Percentiles rank a stretch among this genome's conserved stretches.
Conservation (phyloP, 139 green algal genomes). For the Nannochloris sp. region DNA sequence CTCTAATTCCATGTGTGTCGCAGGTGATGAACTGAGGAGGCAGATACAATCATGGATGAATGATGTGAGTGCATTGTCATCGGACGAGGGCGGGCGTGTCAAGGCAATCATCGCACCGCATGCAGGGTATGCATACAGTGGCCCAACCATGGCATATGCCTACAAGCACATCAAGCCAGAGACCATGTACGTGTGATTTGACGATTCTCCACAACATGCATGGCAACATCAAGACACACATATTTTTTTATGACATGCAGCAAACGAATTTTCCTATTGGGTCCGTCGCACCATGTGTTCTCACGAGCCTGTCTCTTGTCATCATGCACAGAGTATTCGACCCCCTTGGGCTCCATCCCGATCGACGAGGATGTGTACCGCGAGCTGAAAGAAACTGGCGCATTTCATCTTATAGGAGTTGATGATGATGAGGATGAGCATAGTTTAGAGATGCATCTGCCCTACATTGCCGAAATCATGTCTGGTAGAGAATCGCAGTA, state of each 20-base stretch:
- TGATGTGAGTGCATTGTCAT: background rate
- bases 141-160: conserved; percentile 71
- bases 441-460: conserved; percentile 89
- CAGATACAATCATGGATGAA: background rate
- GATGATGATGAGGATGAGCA: conserved; percentile 89
- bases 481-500: conserved; percentile 27
- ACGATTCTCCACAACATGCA: background rate
- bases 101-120: conserved; percentile 66
- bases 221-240: background rate
- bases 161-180: conserved; percentile 63
- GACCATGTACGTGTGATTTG: conserved; percentile 47
- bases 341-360: conserved; percentile 68
- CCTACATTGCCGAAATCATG: conserved; percentile 70
- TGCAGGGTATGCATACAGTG: conserved; percentile 77
- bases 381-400: conserved; percentile 57
- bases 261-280: conserved; percentile 73
- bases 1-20: too few species aligned
- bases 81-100: conserved; percentile 10
- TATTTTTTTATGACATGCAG: conserved; percentile 25
- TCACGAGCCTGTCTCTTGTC: conserved; percentile 67
- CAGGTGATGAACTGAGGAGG: too few species aligned
- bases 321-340: conserved; percentile 47
- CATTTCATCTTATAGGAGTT: conserved; percentile 67
- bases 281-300: conserved; percentile 84
- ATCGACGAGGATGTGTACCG: conserved; percentile 73